Evolutionary conservation across 371 early-diverging fungal genomes (phyloP), one percentile per base, ranked within the genome.

Genomic region (Rhizopus sp.): DNA sequence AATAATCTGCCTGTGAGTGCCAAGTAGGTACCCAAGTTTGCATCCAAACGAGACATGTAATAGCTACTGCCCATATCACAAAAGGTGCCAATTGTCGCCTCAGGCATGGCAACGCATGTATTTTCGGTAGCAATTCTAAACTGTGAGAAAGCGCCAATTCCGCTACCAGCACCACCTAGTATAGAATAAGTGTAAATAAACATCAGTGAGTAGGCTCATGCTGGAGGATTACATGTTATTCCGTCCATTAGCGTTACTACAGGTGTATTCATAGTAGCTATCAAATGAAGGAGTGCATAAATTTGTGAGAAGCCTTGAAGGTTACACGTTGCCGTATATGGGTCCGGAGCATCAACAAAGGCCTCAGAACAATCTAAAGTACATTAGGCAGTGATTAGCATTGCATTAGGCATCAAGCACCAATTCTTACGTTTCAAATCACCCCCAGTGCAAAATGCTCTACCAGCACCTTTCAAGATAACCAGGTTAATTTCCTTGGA

Each of bases 91-190:
- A 97, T 96, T 51, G 79, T 81, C 10, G 93, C 92, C 72, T 96
- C 96, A 5, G 94, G 95, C 96, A 96, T 96, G 16, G 96, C 92
- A 64, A 95, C 91, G 39, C 89, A 62, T 1, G 96, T 92, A 38
- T 88, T 86, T 71, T 98, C 97, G n/a, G 96, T 96, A 4, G 94
- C 96, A 41, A 98, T 88, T 35, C 97, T 78, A 81, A 97, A 96
- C 7, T 95, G 93, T 6, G 92, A 95, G 62, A 94, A 94, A 16
- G 93, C 90, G 15, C 91, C 88, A 15, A 98, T 64, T 15, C 97
- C 97, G 33, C 93, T 92, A 31, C 97, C 98, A 33, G 94, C 97
- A 30, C 98, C 98, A 94, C 95, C 91, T 91, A 63, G 17, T n/a
- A 5, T 6, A 8, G 1, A 12, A 7, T 55, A 5, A 30, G 15